A percentile compares a stretch with the other conserved stretches of the same genome.
phyloP scores from a whole-genome alignment of 148 eudicot species.

The Vaccinium macrocarpon region DNA sequence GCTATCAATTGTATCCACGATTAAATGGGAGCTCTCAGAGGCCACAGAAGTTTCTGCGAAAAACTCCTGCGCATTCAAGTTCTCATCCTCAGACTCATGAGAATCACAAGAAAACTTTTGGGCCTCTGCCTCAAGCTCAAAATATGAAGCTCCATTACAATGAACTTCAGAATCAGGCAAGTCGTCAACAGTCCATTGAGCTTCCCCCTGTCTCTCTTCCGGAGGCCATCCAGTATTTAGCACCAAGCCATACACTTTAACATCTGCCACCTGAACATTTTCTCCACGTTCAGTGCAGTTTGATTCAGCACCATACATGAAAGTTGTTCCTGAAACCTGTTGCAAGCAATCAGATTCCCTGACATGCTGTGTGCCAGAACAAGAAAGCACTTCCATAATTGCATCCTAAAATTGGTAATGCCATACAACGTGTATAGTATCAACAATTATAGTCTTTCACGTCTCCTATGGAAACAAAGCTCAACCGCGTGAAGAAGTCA shows the following conservation, averaged over 20 bases:
- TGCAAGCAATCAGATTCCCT: conserved; percentile 53
- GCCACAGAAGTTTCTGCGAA: conserved; percentile 39
- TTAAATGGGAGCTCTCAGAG: conserved; percentile 52
- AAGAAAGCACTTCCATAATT: conserved; percentile 71
- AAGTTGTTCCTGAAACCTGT: conserved; percentile 43
- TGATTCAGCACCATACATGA: conserved; percentile 36
- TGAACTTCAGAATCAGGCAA: conserved; percentile 29
- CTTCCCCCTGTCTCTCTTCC: conserved; percentile 24
- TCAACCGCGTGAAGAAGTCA: conserved; percentile 17
- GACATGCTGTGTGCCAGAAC: conserved; percentile 42
- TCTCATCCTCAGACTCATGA: conserved; percentile 54
- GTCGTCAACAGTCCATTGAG: conserved; percentile 28
- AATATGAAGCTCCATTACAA: conserved; percentile 33
- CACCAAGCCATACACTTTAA: conserved; percentile 29
- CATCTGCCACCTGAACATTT: conserved; percentile 30
- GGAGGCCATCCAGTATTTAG: conserved; percentile 32
- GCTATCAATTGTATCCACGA: conserved; percentile 52
- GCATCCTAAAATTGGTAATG: conserved; percentile 25
- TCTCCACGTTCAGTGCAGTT: conserved; percentile 35
- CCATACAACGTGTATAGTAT: conserved; percentile 30
- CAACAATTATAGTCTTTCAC: conserved; percentile 15
- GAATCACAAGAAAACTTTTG: conserved; percentile 42
- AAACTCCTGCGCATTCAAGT: conserved; percentile 30
- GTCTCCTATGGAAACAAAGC: conserved; percentile 15
- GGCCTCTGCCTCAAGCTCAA: conserved; percentile 42